These are phyloP conservation scores for Jamesozyma lodderae DNA, from an alignment of 805 yeast species.

Conservation along the genomic window DNA sequence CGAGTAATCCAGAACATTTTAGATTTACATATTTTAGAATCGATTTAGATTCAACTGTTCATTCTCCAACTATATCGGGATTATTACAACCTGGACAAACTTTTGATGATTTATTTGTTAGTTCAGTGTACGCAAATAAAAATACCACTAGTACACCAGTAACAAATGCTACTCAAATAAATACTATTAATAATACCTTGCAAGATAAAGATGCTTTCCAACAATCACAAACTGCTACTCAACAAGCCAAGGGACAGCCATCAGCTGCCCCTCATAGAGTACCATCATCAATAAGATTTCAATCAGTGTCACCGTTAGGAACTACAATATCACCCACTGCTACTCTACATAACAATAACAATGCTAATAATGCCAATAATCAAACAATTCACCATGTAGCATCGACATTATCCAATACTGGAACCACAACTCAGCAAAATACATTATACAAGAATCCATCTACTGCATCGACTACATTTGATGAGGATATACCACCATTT, in stretches of 20 bases:
- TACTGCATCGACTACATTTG: conserved; percentile 3
- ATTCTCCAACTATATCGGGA: conserved; percentile 82
- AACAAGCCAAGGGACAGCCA: not conserved
- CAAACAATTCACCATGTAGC: not conserved
- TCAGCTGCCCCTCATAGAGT: conserved; percentile 1
- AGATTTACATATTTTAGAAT: conserved; percentile 91
- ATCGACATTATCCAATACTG: not conserved
- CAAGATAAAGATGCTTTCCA: not conserved
- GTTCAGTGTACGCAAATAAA: conserved; percentile 28
- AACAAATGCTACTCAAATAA: not conserved
- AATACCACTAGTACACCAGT: not conserved
- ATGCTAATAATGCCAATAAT: conserved; percentile 1
- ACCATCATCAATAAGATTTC: conserved; percentile 3
- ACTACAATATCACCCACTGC: conserved; percentile 3
- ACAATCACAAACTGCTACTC: not conserved
- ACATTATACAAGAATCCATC: conserved; percentile 12
- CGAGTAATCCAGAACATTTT: conserved; percentile 45
- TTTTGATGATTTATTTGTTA: conserved; percentile 56
- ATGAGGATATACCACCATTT: conserved; percentile 52
- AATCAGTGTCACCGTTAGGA: conserved; percentile 6
- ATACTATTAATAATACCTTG: not conserved
- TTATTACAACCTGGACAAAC: conserved; percentile 53
- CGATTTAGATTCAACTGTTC: conserved; percentile 80
- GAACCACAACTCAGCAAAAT: not conserved
- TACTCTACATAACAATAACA: conserved; percentile 1